phyloP scores from a whole-genome alignment of 805 yeast genomes.

The Lachancea dasiensis region DNA sequence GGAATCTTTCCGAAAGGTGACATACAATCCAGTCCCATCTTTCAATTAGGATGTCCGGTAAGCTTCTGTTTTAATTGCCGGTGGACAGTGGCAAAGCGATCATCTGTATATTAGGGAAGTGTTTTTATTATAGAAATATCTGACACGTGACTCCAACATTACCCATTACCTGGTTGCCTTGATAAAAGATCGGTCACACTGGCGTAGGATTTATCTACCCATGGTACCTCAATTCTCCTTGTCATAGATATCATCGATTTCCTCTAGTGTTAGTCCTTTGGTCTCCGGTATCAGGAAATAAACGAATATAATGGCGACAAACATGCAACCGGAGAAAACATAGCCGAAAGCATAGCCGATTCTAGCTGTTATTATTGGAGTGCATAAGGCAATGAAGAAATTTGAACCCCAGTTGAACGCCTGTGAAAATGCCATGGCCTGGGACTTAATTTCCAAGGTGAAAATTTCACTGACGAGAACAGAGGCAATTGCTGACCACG shows the following conservation, averaged over 20 bases:
- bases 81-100: conserved; percentile 2
- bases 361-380: conserved; percentile 51
- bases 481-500: conserved; percentile 53
- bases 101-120: too few species aligned
- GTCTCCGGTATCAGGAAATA: conserved; percentile 62
- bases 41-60: too few species aligned
- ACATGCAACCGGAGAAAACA: conserved; percentile 46
- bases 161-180: too few species aligned
- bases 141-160: too few species aligned
- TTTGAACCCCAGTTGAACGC: conserved; percentile 49
- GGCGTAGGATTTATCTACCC: too few species aligned
- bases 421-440: conserved; percentile 47
- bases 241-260: conserved; percentile 48
- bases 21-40: conserved; percentile 8
- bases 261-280: conserved; percentile 68
- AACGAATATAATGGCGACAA: conserved; percentile 40
- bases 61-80: neutral
- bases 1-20: too few species aligned
- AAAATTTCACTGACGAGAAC: conserved; percentile 45
- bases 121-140: too few species aligned
- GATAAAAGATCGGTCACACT: too few species aligned
- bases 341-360: conserved; percentile 60
- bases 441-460: conserved; percentile 58
- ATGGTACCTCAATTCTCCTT: neutral
- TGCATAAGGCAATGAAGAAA: conserved; percentile 53